phyloP scores from a whole-genome alignment of 1,284 basidiomycete genomes.

The Ganoderma lingzhi region DNA sequence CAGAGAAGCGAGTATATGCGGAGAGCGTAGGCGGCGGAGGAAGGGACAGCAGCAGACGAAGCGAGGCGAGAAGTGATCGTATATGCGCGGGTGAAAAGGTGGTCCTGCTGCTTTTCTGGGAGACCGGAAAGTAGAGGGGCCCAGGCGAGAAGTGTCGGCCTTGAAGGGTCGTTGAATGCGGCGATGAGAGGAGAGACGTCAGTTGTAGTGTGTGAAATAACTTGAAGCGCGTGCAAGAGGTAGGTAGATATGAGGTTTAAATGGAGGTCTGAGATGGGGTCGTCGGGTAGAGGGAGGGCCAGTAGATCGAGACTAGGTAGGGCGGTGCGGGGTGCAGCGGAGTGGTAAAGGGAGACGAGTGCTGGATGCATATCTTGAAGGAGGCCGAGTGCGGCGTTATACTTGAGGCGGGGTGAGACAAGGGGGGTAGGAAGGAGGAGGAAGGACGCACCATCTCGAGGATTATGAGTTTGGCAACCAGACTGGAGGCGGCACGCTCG shows the following conservation, averaged over 20 bases:
- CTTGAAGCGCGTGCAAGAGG: slow-evolving; percentile 58
- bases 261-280: slow-evolving; percentile 47
- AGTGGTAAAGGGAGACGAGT: slow-evolving; percentile 46
- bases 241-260: slow-evolving; percentile 66
- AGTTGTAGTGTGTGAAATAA: slow-evolving; percentile 42
- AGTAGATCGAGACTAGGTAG: slow-evolving; percentile 45
- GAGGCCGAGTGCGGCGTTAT: slow-evolving; percentile 54
- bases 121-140: slow-evolving; percentile 50
- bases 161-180: slow-evolving; percentile 46
- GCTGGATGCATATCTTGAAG: slow-evolving; percentile 55
- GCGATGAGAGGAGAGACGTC: slow-evolving; percentile 43
- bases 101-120: slow-evolving; percentile 62
- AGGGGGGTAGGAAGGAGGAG: slow-evolving; percentile 15
- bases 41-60: slow-evolving; percentile 34
- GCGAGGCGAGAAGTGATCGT: slow-evolving; percentile 57
- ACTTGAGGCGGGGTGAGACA: slow-evolving; percentile 45
- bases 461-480: slow-evolving; percentile 68
- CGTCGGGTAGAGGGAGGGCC: slow-evolving; percentile 52
- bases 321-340: slow-evolving; percentile 11
- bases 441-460: slow-evolving; percentile 66
- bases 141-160: slow-evolving; percentile 63
- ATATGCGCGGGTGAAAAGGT: slow-evolving; percentile 65
- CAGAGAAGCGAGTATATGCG: slow-evolving; percentile 43
- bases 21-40: slow-evolving; percentile 51
- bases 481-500: slow-evolving; percentile 73